Conservation (phyloP, 176 grass and related monocot genomes). For the Oryza meridionalis region DNA sequence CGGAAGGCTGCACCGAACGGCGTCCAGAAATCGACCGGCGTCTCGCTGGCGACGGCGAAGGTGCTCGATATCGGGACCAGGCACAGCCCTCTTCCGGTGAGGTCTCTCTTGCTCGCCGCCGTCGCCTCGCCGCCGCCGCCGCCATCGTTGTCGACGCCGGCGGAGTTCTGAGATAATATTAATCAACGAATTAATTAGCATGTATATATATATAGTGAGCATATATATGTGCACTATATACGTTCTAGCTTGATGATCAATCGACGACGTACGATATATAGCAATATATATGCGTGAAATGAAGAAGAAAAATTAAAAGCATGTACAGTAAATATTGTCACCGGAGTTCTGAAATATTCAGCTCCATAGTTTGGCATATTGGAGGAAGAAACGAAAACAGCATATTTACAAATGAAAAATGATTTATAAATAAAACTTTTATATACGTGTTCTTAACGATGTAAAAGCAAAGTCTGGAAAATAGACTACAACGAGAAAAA, state of each 20-base stretch:
- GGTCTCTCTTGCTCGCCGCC: slow-evolving; percentile 47
- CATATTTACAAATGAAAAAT: too few species aligned
- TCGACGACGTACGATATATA: background rate
- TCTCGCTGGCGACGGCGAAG: slow-evolving; percentile 69
- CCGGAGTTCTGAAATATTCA: background rate
- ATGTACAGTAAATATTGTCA: background rate
- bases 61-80: slow-evolving; percentile 88
- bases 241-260: background rate
- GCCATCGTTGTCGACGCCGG: background rate
- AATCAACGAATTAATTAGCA: background rate
- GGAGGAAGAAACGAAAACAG: too few species aligned
- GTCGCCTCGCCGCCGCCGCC: slow-evolving; percentile 24
- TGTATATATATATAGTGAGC: background rate
- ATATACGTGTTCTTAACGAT: too few species aligned
- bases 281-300: background rate
- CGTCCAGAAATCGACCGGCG: slow-evolving; percentile 75
- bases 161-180: background rate
- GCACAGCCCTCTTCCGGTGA: slow-evolving; percentile 76
- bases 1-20: slow-evolving; percentile 72
- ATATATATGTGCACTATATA: background rate
- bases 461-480: too few species aligned
- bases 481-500: too few species aligned
- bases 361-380: too few species aligned
- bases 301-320: background rate
- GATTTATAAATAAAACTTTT: too few species aligned